Base-by-base conservation (phyloP, 2,329 filamentous ascomycete species). In the Curvularia lunata region DNA sequence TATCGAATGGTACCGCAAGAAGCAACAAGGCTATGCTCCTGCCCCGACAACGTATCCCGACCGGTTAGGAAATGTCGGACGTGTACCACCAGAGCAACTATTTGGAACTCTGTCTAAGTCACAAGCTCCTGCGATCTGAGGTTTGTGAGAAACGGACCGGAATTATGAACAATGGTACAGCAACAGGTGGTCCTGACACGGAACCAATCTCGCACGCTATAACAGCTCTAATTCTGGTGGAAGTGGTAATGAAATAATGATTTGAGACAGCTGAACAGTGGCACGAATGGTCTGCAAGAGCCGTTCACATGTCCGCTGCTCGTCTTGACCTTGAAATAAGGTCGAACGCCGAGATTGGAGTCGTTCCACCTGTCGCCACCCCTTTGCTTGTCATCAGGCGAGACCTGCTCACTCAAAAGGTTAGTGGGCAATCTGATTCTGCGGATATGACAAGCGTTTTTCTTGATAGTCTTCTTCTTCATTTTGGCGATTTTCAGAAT, bases 11-110 rank as follows among this genome's bases (percentile, higher is more conserved):
- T 82, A 89, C 59, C 86, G 91, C 67, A 89, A 92, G 79, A 88
- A 85, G 80, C 85, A 87, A 48, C 90, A 94, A 73, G 91, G 92
- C 48, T 96, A 96, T 66, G 81, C 87, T 13, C 91, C 88, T n/a
- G 91, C 91, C 34, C 88, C 89, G 4, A 89, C 88, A 18, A 85
- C 70, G 30, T 79, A 77, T 55, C 66, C 70, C 25, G 80, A 82
- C 55, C 79, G 80, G 62, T 75, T 77, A 52, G 76, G 74, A 61
- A 83, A 84, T 58, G 75, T 84, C 61, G 75, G 75, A 52, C 78
- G 82, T 49, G 75, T 85, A 42, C 83, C 82, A n/a, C 83, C 83
- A 1, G 77, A 80, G 61, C 71, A 77, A 46, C 63, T 78, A 6
- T 76, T 78, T 52, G 72, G 75, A 18, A 76, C 72, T 3, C 63